Percentiles rank a stretch among this genome's conserved stretches.
Conservation (phyloP, 108 stramenopile genomes). For the Cyclotella cryptica region DNA sequence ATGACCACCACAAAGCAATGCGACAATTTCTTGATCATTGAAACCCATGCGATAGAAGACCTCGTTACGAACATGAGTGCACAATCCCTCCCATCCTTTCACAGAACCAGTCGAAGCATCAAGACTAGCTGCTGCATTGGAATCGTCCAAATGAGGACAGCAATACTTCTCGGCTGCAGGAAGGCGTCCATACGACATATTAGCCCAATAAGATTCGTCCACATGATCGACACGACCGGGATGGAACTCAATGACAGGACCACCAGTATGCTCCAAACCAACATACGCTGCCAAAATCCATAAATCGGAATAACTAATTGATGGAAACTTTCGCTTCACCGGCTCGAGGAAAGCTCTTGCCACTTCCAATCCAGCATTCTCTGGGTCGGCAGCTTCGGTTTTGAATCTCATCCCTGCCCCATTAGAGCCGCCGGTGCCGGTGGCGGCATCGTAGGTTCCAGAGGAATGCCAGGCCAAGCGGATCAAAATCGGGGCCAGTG, state of each 20-base stretch:
- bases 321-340: slow-evolving; percentile 65
- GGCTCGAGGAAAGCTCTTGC: slow-evolving; percentile 66
- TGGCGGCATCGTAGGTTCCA: slow-evolving; percentile 64
- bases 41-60: slow-evolving; percentile 91
- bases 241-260: slow-evolving; percentile 53
- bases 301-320: slow-evolving; percentile 66
- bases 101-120: slow-evolving; percentile 50
- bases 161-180: slow-evolving; percentile 63
- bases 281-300: slow-evolving; percentile 73
- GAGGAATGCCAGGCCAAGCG: slow-evolving; percentile 88
- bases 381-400: slow-evolving; percentile 73
- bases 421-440: slow-evolving; percentile 76
- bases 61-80: slow-evolving; percentile 60
- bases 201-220: slow-evolving; percentile 44
- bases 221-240: slow-evolving; percentile 55
- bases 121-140: slow-evolving; percentile 45
- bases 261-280: slow-evolving; percentile 59
- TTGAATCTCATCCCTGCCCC: slow-evolving; percentile 86
- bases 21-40: slow-evolving; percentile 82
- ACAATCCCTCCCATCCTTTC: slow-evolving; percentile 61
- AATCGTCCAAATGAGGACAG: slow-evolving; percentile 56
- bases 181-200: slow-evolving; percentile 57
- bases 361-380: slow-evolving; percentile 75
- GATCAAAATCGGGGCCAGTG: slow-evolving; percentile 65
- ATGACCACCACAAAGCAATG: slow-evolving; percentile 63